These are phyloP conservation scores for Globisporangium polare DNA, from an alignment of 352 stramenopile species.

Conservation along the genomic window DNA sequence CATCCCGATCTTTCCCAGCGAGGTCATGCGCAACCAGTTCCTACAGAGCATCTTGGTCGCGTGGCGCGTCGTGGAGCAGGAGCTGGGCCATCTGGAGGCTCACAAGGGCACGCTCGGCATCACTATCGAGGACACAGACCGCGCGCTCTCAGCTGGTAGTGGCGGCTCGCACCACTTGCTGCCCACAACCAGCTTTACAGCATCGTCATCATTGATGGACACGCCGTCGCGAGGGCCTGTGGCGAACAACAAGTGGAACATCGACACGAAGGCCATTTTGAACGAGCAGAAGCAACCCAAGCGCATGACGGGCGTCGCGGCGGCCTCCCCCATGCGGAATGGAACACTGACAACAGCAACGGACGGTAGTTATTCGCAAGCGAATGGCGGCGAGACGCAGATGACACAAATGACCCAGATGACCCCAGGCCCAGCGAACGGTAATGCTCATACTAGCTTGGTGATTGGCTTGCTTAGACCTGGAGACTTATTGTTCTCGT, in stretches of 20 bases:
- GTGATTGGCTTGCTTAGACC: neutral
- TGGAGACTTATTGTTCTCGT: neutral
- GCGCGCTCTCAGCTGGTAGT: conserved; percentile 25
- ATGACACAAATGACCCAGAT: conserved; percentile 15
- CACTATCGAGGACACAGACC: conserved; percentile 31
- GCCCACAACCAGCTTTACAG: neutral
- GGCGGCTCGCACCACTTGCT: conserved; percentile 21
- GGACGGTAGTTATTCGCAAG: neutral
- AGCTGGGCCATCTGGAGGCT: conserved; percentile 42
- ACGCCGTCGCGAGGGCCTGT: conserved; percentile 33
- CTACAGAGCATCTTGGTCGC: conserved; percentile 76
- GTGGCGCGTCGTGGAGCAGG: conserved; percentile 71
- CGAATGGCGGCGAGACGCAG: neutral
- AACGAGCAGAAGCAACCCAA: conserved; percentile 39
- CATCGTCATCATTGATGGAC: neutral
- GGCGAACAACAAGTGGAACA: conserved; percentile 65
- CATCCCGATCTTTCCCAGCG: conserved; percentile 68
- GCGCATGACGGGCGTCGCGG: conserved; percentile 8
- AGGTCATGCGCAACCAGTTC: conserved; percentile 85
- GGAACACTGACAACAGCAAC: no score
- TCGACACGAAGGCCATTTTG: conserved; percentile 58
- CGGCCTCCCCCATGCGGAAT: conserved; percentile 6
- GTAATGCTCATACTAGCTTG: neutral
- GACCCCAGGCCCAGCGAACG: neutral
- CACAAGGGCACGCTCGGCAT: conserved; percentile 25